These are phyloP conservation scores for Cladophialophora immunda DNA, from an alignment of 2,329 filamentous ascomycete species.

Conservation along the genomic window DNA sequence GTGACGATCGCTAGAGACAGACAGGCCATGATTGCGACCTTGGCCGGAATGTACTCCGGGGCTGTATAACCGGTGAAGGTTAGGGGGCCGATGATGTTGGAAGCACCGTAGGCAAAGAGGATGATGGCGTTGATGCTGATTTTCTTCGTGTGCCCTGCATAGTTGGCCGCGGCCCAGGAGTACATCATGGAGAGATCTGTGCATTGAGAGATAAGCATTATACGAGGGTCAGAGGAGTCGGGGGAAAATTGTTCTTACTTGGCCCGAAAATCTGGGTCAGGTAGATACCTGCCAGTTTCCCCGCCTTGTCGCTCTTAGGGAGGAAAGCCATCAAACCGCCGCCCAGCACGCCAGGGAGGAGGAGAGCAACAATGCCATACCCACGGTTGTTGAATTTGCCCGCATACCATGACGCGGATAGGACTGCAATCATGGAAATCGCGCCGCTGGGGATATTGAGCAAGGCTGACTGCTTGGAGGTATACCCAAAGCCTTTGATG, in stretches of 20 bases:
- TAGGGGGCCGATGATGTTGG: constrained; percentile 56
- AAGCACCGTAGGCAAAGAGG: constrained; percentile 55
- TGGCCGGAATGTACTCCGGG: constrained; percentile 53
- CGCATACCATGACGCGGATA: constrained; percentile 43
- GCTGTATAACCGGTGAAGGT: constrained; percentile 55
- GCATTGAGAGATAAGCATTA: constrained; percentile 49
- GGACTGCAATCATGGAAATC: constrained; percentile 43
- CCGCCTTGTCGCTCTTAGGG: constrained; percentile 48
- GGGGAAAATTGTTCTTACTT: constrained; percentile 47
- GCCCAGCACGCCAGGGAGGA: constrained; percentile 58
- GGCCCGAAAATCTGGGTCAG: constrained; percentile 56
- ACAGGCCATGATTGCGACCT: constrained; percentile 48
- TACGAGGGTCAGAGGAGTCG: constrained; percentile 53
- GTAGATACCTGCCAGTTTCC: constrained; percentile 56
- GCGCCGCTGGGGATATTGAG: constrained; percentile 47
- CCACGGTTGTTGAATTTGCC: constrained; percentile 49
- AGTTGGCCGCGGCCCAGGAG: constrained; percentile 57
- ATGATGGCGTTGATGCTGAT: constrained; percentile 58
- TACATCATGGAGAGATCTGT: constrained; percentile 49
- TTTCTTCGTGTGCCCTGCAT: constrained; percentile 60
- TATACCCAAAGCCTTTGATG: constrained; percentile 51
- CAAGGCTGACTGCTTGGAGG: constrained; percentile 46
- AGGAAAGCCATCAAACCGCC: constrained; percentile 51
- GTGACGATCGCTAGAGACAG: constrained; percentile 19
- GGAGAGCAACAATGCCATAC: constrained; percentile 42